These are phyloP conservation scores for Xylaria longipes DNA, from an alignment of 495 filamentous ascomycete genomes.

Conservation along the genomic window DNA sequence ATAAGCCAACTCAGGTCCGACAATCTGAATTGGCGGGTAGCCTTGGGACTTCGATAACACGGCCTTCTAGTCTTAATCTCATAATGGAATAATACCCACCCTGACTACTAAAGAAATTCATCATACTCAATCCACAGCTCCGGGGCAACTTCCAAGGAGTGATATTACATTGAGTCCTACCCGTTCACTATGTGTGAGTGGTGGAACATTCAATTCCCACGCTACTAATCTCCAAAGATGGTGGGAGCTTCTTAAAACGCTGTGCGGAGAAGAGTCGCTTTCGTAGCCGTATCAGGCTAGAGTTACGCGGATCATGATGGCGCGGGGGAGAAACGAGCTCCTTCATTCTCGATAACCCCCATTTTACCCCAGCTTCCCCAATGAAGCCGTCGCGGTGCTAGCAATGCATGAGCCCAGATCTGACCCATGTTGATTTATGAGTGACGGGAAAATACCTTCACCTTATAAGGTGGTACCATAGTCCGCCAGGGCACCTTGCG, in stretches of 20 bases:
- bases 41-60: too few relatives aligned
- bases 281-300: not conserved
- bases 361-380: conserved; percentile 19
- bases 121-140: not conserved
- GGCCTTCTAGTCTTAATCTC: not conserved
- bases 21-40: not conserved
- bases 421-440: conserved; percentile 10
- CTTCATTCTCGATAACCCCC: not conserved
- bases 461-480: conserved; percentile 1
- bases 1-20: not conserved
- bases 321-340: conserved; percentile 2
- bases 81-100: not conserved
- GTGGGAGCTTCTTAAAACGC: conserved; percentile 9
- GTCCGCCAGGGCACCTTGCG: not conserved
- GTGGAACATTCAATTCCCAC: conserved; percentile 15
- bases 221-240: not conserved
- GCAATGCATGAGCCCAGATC: not conserved
- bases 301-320: not conserved
- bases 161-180: not conserved
- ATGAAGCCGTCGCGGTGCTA: not conserved
- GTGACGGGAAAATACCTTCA: conserved; percentile 22
- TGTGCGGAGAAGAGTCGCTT: not conserved
- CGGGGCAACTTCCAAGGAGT: not conserved
- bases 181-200: not conserved
- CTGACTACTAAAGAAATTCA: not conserved